A percentile compares a stretch with the other conserved stretches of the same genome.
Conservation (phyloP, 805 yeast genomes). For the Lipomyces orientalis region DNA sequence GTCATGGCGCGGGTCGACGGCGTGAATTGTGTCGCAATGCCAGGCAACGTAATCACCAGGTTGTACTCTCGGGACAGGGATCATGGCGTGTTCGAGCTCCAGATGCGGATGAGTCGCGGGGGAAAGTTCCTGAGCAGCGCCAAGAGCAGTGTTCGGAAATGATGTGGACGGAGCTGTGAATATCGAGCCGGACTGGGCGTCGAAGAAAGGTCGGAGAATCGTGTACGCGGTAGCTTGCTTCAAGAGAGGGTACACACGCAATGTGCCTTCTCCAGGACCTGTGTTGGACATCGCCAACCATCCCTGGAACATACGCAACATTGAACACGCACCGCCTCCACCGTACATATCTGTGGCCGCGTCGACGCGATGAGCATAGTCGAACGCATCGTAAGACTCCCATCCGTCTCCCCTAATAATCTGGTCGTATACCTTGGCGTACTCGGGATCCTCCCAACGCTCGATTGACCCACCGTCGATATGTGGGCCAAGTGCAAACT, state of each 20-base stretch:
- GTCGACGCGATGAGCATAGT: constrained; percentile 46
- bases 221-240: constrained; percentile 50
- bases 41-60: constrained; percentile 54
- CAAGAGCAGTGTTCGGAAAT: constrained; percentile 32
- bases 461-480: constrained; percentile 54
- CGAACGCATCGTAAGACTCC: constrained; percentile 53
- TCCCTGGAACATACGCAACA: constrained; percentile 53
- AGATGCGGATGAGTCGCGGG: constrained; percentile 48
- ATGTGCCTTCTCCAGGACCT: constrained; percentile 51
- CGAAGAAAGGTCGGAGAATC: constrained; percentile 49
- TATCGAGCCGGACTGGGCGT: background rate
- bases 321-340: constrained; percentile 44
- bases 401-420: constrained; percentile 50
- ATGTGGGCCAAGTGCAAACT: constrained; percentile 48
- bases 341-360: constrained; percentile 48
- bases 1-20: constrained; percentile 49
- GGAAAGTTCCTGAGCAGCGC: constrained; percentile 47
- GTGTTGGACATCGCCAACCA: constrained; percentile 51
- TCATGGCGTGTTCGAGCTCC: constrained; percentile 45
- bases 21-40: constrained; percentile 53
- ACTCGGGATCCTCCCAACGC: constrained; percentile 54
- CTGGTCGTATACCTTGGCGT: constrained; percentile 47
- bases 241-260: constrained; percentile 49
- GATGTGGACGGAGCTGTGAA: constrained; percentile 14
- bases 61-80: constrained; percentile 48